A percentile compares a stretch with the other conserved stretches of the same genome.
phyloP scores from a whole-genome alignment of 148 eudicot genomes.

The Nepenthes gracilis region DNA sequence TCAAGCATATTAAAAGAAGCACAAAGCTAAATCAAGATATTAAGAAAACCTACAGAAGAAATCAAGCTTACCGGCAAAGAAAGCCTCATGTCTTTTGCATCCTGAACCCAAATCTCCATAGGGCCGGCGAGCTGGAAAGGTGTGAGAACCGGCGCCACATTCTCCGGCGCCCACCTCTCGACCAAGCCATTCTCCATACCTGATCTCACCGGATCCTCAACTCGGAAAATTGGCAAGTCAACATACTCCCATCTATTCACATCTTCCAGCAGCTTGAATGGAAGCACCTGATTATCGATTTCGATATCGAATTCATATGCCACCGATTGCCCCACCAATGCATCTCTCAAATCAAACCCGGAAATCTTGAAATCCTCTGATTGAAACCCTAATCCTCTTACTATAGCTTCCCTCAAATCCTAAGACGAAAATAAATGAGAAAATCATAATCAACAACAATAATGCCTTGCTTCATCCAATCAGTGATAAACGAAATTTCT shows the following conservation, averaged over 20 bases:
- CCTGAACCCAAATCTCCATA: slow-evolving; percentile 92
- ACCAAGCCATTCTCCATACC: slow-evolving; percentile 47
- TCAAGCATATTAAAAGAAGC: too few species aligned
- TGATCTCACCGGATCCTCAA: slow-evolving; percentile 24
- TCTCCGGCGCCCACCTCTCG: slow-evolving; percentile 21
- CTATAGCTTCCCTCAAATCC: slow-evolving; percentile 54
- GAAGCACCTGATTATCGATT: slow-evolving; percentile 67
- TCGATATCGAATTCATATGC: slow-evolving; percentile 89
- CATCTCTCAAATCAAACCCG: slow-evolving; percentile 41
- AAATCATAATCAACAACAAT: slow-evolving; percentile 1
- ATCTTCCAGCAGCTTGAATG: slow-evolving; percentile 81
- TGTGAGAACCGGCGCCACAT: slow-evolving; percentile 52
- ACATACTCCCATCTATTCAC: slow-evolving; percentile 83
- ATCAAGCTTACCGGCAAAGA: slow-evolving; percentile 49
- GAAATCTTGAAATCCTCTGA: slow-evolving; percentile 32
- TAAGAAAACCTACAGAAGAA: not conserved
- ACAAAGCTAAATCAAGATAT: too few species aligned
- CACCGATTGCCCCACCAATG: slow-evolving; percentile 62
- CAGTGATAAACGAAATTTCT: not conserved
- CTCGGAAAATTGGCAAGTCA: slow-evolving; percentile 73
- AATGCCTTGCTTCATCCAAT: not conserved
- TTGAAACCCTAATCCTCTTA: slow-evolving; percentile 42
- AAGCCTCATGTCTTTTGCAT: slow-evolving; percentile 65
- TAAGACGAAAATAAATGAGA: slow-evolving; percentile 10
- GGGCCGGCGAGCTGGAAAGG: slow-evolving; percentile 96